Conservation (phyloP, 805 yeast genomes). For the Yarrowia bubula region DNA sequence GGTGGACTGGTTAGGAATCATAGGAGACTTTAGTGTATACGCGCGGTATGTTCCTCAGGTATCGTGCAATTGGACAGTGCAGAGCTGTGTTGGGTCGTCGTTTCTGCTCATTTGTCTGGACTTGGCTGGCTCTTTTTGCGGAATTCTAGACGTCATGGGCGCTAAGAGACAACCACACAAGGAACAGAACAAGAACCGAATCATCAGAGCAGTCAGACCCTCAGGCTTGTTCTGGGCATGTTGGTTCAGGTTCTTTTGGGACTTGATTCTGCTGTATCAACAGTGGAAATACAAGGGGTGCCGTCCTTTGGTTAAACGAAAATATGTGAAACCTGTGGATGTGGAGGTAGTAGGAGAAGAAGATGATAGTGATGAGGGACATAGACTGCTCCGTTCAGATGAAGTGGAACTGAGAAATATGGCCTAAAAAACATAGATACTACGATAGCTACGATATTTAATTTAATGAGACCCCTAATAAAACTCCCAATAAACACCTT, state of each 20-base stretch:
- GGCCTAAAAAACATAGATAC: neutral
- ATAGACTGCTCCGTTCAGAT: neutral
- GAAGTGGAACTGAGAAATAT: neutral
- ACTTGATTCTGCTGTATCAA: slow-evolving; percentile 3
- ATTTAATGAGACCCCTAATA: neutral
- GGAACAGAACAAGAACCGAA: neutral
- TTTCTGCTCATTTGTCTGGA: neutral
- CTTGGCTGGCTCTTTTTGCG: slow-evolving; percentile 1
- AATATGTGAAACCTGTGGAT: slow-evolving; percentile 11
- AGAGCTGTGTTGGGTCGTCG: slow-evolving; percentile 7
- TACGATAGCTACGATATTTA: no score
- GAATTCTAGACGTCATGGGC: neutral
- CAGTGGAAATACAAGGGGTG: slow-evolving; percentile 10
- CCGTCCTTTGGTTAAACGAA: slow-evolving; percentile 4
- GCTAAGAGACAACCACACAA: slow-evolving; percentile 8
- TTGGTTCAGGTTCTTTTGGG: slow-evolving; percentile 7
- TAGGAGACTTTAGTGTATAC: slow-evolving; percentile 21
- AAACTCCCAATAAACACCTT: neutral
- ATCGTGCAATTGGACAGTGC: slow-evolving; percentile 27
- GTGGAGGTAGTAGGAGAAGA: slow-evolving; percentile 1
- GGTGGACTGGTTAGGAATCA: slow-evolving; percentile 28
- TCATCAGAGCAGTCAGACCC: neutral
- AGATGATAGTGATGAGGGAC: slow-evolving; percentile 14
- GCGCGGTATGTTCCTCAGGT: slow-evolving; percentile 28
- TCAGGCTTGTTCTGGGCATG: slow-evolving; percentile 21